phyloP scores from a whole-genome alignment of 768 basidiomycete species.

The Pseudohyphozyma bogoriensis region DNA sequence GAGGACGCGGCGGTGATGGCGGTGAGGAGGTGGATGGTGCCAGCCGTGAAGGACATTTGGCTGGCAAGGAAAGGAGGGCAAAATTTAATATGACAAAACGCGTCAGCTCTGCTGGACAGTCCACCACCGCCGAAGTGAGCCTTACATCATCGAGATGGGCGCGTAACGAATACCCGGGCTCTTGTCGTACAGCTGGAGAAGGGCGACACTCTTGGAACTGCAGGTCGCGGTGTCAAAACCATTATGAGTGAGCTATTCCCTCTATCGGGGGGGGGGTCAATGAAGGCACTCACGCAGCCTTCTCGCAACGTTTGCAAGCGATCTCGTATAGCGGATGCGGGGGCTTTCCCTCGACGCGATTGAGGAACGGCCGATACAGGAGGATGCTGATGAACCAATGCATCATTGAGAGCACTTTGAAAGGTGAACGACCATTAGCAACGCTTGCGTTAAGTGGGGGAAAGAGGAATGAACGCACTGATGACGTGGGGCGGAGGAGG shows the following conservation, averaged over 20 bases:
- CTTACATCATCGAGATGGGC: slow-evolving; percentile 51
- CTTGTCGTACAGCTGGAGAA: slow-evolving; percentile 40
- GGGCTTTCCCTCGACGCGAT: slow-evolving; percentile 32
- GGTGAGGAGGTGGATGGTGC: slow-evolving; percentile 50
- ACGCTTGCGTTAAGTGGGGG: too few species aligned
- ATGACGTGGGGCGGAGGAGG: too few species aligned
- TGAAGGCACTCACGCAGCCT: slow-evolving; percentile 44
- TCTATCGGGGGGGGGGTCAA: slow-evolving; percentile 45
- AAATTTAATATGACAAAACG: too few species aligned
- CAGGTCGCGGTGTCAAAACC: too few species aligned
- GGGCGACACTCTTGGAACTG: too few species aligned
- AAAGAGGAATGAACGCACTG: too few species aligned
- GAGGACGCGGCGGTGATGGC: slow-evolving; percentile 47
- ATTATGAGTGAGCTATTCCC: neutral
- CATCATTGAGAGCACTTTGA: too few species aligned
- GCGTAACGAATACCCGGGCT: slow-evolving; percentile 52
- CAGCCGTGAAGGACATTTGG: slow-evolving; percentile 54
- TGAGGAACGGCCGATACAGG: slow-evolving; percentile 49
- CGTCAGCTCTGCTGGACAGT: too few species aligned
- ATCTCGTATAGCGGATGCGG: slow-evolving; percentile 13
- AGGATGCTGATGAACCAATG: slow-evolving; percentile 56
- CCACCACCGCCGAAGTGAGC: too few species aligned
- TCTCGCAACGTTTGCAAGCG: slow-evolving; percentile 44
- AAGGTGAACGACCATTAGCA: too few species aligned
- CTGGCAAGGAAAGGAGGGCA: too few species aligned